Conservation (phyloP, 2,329 filamentous ascomycete genomes). For the Cadophora sp. region DNA sequence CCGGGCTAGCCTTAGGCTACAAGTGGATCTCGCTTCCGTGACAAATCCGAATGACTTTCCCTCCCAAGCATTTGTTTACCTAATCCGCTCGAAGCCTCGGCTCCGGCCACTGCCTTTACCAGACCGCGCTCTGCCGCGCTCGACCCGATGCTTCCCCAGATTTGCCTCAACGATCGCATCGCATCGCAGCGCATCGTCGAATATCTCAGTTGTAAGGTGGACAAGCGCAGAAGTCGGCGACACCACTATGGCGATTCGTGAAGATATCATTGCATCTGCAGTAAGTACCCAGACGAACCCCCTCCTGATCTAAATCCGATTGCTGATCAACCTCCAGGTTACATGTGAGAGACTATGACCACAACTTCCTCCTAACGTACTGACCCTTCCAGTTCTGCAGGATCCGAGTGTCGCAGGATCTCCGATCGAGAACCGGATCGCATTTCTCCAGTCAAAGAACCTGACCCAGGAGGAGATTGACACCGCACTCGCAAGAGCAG, state of each 20-base stretch:
- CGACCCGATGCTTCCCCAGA: constrained; percentile 22
- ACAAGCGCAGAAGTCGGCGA: constrained; percentile 10
- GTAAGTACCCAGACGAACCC: constrained; percentile 54
- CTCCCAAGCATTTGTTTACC: constrained; percentile 14
- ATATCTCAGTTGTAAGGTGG: too few species aligned
- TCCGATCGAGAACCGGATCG: constrained; percentile 89
- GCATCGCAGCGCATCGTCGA: constrained; percentile 6
- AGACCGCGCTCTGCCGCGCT: too few species aligned
- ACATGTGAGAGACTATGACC: constrained; percentile 43
- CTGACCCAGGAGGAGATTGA: constrained; percentile 96
- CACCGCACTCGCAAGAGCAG: constrained; percentile 77
- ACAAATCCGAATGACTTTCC: background rate
- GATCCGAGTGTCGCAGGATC: constrained; percentile 91
- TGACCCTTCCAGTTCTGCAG: constrained; percentile 73
- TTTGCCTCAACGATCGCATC: constrained; percentile 5
- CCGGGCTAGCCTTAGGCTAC: constrained; percentile 1
- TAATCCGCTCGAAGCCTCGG: constrained; percentile 31
- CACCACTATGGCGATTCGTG: constrained; percentile 78
- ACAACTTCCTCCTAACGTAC: constrained; percentile 19
- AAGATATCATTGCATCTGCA: constrained; percentile 89
- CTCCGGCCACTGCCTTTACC: too few species aligned
- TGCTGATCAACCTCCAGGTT: constrained; percentile 41
- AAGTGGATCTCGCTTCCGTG: background rate
- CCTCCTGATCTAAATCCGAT: constrained; percentile 30
- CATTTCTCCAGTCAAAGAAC: constrained; percentile 96